Base-by-base conservation (phyloP, 2,329 filamentous ascomycete species). In the Colletotrichum horii region DNA sequence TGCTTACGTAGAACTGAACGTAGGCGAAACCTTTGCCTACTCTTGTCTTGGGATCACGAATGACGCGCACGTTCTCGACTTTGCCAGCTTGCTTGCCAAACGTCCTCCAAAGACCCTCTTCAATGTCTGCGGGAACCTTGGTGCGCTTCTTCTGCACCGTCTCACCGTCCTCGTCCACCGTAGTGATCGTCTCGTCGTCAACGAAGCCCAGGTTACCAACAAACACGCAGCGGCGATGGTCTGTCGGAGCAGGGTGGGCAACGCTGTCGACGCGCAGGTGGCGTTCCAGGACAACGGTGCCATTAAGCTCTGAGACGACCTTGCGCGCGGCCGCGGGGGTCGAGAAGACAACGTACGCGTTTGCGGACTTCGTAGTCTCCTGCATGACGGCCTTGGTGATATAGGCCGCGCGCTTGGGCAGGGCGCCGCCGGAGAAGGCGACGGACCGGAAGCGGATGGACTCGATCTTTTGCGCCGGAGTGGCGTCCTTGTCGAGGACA, bases 1-100 rank as follows among this genome's bases (percentile, higher is more conserved):
- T 19, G 84, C 87, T 86, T 80, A 93, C 92, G 81, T 93, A 92
- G 85, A 99, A 99, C 82, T 99, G 97, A 19, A 99, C 96, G 81
- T 99, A 99, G 77, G 97, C 97, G 82, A 99, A 95, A 6, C 97
- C 97, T 83, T 99, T 99, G 81, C 97, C 96, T 34, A 99, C 95
- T 66, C 97, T 92, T 9, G 97, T 99, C 79, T 94, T 94, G 77
- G 94, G 89, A 82, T 99, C 97, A 71, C 97, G 93, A 66, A 98
- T 91, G 24, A 99, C 96, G 38, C 97, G 94, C 43, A 99, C 97
- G 81, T 93, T 98, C 85, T 99, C 96, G 15, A 99, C 94, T 78
- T 91, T 94, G 78, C 96, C 96, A 76, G 90, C 93, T 68, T 89
- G 84, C 82, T 94, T 91, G 76, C 89, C 87, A 81, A 98, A 97